Percentiles rank a stretch among this genome's conserved stretches.
Evolutionary conservation across 140 eudicot genomes (phyloP).

Genomic region (Senecio squalidus): DNA sequence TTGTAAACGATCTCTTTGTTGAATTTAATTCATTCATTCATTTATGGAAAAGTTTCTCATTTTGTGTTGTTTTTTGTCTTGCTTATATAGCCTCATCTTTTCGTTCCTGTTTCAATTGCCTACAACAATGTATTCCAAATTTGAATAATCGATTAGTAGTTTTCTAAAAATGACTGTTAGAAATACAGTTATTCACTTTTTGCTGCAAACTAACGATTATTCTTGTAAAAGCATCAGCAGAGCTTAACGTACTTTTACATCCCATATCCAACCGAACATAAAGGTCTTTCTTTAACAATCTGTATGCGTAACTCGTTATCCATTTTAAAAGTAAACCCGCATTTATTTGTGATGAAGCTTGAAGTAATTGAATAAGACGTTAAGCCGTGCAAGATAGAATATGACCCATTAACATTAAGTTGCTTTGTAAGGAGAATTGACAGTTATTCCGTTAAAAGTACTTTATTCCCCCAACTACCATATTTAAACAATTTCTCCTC

Average conservation of each 20-base stretch:
- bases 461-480: conserved; percentile 14
- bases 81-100: not conserved
- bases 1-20: conserved; percentile 12
- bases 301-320: not conserved
- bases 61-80: not conserved
- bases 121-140: not conserved
- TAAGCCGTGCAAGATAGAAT: conserved; percentile 16
- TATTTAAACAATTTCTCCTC: not conserved
- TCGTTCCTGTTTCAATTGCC: not conserved
- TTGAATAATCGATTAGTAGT: not conserved
- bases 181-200: not conserved
- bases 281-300: not conserved
- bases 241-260: too few species aligned
- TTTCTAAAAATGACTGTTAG: not conserved
- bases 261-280: not conserved
- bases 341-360: conserved; percentile 11
- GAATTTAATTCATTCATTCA: conserved; percentile 17
- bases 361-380: conserved; percentile 8
- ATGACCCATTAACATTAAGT: conserved; percentile 11
- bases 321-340: not conserved
- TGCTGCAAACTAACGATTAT: too few species aligned
- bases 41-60: not conserved
- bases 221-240: too few species aligned
- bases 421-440: conserved; percentile 13
- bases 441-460: conserved; percentile 14